Conservation (phyloP, 495 filamentous ascomycete genomes). For the Aspergillus sclerotiicarbonarius region DNA sequence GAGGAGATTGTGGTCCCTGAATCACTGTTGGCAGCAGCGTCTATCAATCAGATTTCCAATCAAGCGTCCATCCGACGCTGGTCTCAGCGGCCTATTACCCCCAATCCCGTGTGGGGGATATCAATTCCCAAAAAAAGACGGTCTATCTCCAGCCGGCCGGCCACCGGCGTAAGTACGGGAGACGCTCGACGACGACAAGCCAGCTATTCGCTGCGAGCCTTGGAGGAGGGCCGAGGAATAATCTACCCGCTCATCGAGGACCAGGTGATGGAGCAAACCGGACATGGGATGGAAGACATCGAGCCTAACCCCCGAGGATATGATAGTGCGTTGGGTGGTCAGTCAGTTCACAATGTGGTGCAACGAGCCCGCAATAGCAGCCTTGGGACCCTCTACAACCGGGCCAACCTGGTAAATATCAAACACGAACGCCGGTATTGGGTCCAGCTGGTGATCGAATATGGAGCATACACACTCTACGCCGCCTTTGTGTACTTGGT, state of each 20-base stretch:
- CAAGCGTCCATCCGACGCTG: neutral
- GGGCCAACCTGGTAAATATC: slow-evolving; percentile 8
- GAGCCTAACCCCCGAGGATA: neutral
- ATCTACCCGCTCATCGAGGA: neutral
- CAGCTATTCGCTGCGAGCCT: neutral
- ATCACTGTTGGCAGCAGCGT: neutral
- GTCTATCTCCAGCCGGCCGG: neutral
- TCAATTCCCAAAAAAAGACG: neutral
- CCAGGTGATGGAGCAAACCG: neutral
- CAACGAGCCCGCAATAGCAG: neutral
- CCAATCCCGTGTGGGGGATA: neutral
- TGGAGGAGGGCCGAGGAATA: neutral
- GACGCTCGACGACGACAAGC: neutral
- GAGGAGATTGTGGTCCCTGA: slow-evolving; percentile 1
- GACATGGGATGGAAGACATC: neutral
- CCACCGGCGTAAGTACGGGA: slow-evolving; percentile 2
- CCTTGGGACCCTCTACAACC: slow-evolving; percentile 6
- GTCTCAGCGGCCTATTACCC: neutral
- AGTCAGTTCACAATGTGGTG: neutral
- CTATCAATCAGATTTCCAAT: neutral
- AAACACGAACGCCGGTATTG: slow-evolving; percentile 31
- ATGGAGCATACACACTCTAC: slow-evolving; percentile 30
- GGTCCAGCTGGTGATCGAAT: slow-evolving; percentile 37
- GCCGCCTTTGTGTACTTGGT: slow-evolving; percentile 38
- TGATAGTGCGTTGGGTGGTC: too few species aligned